Base-by-base conservation (phyloP, 768 basidiomycete species). In the Tylopilus vinaceipallidus region DNA sequence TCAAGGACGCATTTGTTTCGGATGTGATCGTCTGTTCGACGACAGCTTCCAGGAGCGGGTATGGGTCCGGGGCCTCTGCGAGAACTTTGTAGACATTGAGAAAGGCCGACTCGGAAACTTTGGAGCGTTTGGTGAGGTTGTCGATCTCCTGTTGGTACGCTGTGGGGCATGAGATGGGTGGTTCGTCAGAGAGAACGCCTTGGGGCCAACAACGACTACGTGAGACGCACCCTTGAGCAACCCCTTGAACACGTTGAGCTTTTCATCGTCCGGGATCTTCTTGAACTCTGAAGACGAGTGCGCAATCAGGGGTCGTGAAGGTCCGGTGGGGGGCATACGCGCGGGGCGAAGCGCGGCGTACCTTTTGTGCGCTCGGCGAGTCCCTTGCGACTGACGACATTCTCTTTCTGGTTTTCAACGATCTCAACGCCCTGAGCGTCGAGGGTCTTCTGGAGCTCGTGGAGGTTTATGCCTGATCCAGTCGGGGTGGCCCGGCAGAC, bases 321-420 rank as follows among this genome's bases (percentile, higher is more conserved):
- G 26, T 10, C 11, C 23, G 44, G 29, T 19, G 13, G 12, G 35
- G 27, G 16, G 12, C 9, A 19, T 14, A 20, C 23, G 12, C 16
- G 7, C 6, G 4, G 30, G n/a, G n/a, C n/a, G 6, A 10, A 26
- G 2, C 2, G 13, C 35, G 45, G 17, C 23, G 10, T 33, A 90
- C 95, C 95, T 75, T 95, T 91, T 0, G 97, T 99, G 67, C 89
- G 87, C 72, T 98, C 97, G 1, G 95, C 91, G 19, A 99, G 76
- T 46, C 85, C 88, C 70, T 98, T 99, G 36, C 97, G 80, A 10
- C 94, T 94, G 3, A 99, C 77, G 38, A 98, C 78, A 56, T 89
- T 92, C 74, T 98, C 95, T 74, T 98, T 99, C 76, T 98, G 95
- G 71, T 95, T 95, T 76, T 98, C 94, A 19, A 99, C 95, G 13